Percentiles rank a stretch among this genome's conserved stretches.
Conservation (phyloP, 805 yeast genomes). For the Diddensiella caesifluorescens region DNA sequence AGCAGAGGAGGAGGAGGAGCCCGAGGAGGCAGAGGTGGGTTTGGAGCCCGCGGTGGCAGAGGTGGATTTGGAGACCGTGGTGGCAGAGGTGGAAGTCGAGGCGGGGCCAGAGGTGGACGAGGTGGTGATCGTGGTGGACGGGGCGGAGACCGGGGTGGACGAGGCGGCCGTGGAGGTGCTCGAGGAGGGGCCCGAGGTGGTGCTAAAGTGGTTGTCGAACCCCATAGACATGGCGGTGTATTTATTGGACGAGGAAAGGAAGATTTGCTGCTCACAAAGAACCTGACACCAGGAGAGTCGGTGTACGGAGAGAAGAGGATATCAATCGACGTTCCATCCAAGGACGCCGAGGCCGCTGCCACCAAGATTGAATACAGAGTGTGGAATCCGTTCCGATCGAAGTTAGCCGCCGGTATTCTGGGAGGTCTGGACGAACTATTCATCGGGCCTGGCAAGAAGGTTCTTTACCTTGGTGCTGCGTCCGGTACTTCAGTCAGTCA, state of each 20-base stretch:
- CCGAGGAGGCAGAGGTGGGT: slow-evolving; percentile 28
- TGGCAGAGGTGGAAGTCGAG: slow-evolving; percentile 39
- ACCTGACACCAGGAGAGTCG: slow-evolving; percentile 96
- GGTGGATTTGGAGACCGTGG: slow-evolving; percentile 44
- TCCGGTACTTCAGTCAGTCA: slow-evolving; percentile 99
- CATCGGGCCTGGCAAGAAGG: slow-evolving; percentile 97
- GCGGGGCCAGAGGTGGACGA: slow-evolving; percentile 30
- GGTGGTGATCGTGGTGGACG: slow-evolving; percentile 35
- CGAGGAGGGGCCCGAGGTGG: slow-evolving; percentile 57
- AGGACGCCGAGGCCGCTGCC: slow-evolving; percentile 57
- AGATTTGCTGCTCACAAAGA: slow-evolving; percentile 94
- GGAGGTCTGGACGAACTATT: slow-evolving; percentile 98
- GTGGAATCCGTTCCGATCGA: slow-evolving; percentile 99
- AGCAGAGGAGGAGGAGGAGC: slow-evolving; percentile 33
- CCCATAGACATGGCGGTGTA: slow-evolving; percentile 97
- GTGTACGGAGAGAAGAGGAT: slow-evolving; percentile 98
- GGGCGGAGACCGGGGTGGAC: slow-evolving; percentile 47
- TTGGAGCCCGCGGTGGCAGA: slow-evolving; percentile 40
- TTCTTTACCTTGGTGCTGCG: slow-evolving; percentile 96
- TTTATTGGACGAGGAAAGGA: slow-evolving; percentile 99
- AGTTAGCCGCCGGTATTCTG: slow-evolving; percentile 99
- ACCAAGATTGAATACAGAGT: slow-evolving; percentile 98
- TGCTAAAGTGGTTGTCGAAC: slow-evolving; percentile 95
- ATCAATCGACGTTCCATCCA: slow-evolving; percentile 86
- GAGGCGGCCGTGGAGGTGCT: slow-evolving; percentile 54